Percentiles rank a stretch among this genome's conserved stretches.
Conservation (phyloP, 1,139 yeast species). For the Candida gigantensis region DNA sequence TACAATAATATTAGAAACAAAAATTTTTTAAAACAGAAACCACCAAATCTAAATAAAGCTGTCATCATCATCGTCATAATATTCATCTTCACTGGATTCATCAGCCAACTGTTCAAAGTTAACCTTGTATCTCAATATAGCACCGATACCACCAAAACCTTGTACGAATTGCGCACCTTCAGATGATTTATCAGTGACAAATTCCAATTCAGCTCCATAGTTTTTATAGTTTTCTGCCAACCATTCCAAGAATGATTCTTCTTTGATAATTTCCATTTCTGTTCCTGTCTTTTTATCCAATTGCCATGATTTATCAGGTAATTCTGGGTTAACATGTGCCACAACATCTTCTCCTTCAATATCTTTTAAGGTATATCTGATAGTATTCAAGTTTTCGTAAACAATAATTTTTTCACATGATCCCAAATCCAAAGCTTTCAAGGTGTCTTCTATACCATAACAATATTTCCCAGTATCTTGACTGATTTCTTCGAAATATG, state of each 20-base stretch:
- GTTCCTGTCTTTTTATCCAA: conserved; percentile 83
- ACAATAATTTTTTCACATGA: conserved; percentile 93
- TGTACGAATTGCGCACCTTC: conserved; percentile 98
- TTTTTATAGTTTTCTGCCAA: conserved; percentile 92
- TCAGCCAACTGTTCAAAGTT: conserved; percentile 93
- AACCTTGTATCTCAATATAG: conserved; percentile 90
- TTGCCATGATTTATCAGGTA: conserved; percentile 75
- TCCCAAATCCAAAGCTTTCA: conserved; percentile 94
- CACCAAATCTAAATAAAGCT: conserved; percentile 41
- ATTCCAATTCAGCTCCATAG: conserved; percentile 93
- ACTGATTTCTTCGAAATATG: conserved; percentile 93
- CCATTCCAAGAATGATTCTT: conserved; percentile 91
- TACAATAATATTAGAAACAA: background rate
- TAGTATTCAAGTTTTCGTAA: conserved; percentile 82
- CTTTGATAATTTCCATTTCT: conserved; percentile 84
- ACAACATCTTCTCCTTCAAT: conserved; percentile 76
- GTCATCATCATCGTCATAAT: conserved; percentile 73
- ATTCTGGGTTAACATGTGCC: conserved; percentile 70
- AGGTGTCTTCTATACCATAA: conserved; percentile 94
- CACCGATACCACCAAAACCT: conserved; percentile 99
- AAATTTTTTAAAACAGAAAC: background rate
- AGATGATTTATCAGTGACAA: conserved; percentile 92
- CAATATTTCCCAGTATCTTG: conserved; percentile 97
- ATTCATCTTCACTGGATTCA: conserved; percentile 84
- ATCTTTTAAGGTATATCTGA: conserved; percentile 84